These are phyloP conservation scores for Urochloa ruziziensis DNA, from an alignment of 176 grass and related monocot species.

Conservation along the genomic window DNA sequence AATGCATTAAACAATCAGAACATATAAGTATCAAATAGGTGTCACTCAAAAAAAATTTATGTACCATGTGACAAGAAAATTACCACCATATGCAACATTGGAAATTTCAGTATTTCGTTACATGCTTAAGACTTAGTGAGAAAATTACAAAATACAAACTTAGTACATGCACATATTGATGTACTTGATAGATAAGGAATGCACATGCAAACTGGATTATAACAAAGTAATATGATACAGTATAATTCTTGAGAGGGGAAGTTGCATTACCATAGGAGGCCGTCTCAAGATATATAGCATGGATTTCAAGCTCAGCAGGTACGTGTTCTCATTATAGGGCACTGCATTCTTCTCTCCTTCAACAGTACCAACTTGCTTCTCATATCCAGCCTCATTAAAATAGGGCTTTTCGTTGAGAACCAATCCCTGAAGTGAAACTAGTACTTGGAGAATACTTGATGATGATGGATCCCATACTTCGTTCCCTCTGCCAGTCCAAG, in stretches of 20 bases:
- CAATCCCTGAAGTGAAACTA: constrained; percentile 92
- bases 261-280: constrained; percentile 74
- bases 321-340: constrained; percentile 97
- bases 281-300: constrained; percentile 95
- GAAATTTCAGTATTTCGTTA: not conserved
- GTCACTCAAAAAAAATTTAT: too few species aligned
- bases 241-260: not conserved
- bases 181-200: not conserved
- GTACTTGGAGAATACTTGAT: constrained; percentile 88
- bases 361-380: constrained; percentile 92
- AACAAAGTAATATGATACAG: constrained; percentile 8
- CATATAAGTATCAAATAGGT: not conserved
- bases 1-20: constrained; percentile 21
- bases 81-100: not conserved
- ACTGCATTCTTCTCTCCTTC: constrained; percentile 97
- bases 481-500: constrained; percentile 89
- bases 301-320: constrained; percentile 86
- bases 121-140: not conserved
- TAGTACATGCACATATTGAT: too few species aligned
- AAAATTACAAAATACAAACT: not conserved
- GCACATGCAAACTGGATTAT: not conserved
- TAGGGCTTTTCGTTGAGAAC: constrained; percentile 96
- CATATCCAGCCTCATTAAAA: constrained; percentile 97
- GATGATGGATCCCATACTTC: constrained; percentile 96
- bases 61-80: not conserved